A percentile compares a stretch with the other conserved stretches of the same genome.
phyloP scores from a whole-genome alignment of 106 monocot species.

The Dendrobium nobile region DNA sequence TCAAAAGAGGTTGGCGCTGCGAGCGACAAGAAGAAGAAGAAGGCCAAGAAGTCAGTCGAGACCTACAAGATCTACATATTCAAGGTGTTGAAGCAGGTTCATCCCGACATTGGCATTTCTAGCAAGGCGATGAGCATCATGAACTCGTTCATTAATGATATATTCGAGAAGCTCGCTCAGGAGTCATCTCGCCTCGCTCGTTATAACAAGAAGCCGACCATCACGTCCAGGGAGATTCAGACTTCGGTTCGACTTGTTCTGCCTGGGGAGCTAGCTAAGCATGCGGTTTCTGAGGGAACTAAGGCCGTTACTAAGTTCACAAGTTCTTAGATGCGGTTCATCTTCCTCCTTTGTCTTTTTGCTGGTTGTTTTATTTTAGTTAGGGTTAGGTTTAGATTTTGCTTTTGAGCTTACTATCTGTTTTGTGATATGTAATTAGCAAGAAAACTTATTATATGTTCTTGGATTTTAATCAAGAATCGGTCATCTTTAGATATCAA shows the following conservation, averaged over 20 bases:
- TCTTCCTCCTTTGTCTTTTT: not conserved
- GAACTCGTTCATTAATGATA: conserved; percentile 97
- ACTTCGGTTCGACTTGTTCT: conserved; percentile 71
- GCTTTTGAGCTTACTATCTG: not conserved
- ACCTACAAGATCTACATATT: conserved; percentile 99
- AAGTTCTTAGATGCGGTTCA: conserved; percentile 14
- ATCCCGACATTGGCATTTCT: conserved; percentile 92
- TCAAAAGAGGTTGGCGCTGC: conserved; percentile 20
- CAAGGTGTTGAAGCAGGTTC: conserved; percentile 98
- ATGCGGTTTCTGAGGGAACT: conserved; percentile 51
- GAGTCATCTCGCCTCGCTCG: conserved; percentile 62
- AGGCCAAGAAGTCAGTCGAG: conserved; percentile 46
- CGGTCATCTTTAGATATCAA: not conserved
- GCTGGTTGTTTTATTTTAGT: not conserved
- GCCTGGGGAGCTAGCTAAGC: conserved; percentile 80
- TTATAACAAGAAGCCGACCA: conserved; percentile 80
- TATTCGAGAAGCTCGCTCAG: conserved; percentile 93
- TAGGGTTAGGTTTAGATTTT: not conserved
- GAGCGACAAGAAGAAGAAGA: conserved; percentile 34
- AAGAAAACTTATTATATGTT: not conserved
- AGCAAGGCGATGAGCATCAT: conserved; percentile 98
- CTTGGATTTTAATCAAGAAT: not conserved
- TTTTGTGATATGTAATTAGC: not conserved
- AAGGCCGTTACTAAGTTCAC: conserved; percentile 53
- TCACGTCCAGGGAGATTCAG: conserved; percentile 82